phyloP scores from a whole-genome alignment of 495 filamentous ascomycete genomes.

The Acidiella bohemica region DNA sequence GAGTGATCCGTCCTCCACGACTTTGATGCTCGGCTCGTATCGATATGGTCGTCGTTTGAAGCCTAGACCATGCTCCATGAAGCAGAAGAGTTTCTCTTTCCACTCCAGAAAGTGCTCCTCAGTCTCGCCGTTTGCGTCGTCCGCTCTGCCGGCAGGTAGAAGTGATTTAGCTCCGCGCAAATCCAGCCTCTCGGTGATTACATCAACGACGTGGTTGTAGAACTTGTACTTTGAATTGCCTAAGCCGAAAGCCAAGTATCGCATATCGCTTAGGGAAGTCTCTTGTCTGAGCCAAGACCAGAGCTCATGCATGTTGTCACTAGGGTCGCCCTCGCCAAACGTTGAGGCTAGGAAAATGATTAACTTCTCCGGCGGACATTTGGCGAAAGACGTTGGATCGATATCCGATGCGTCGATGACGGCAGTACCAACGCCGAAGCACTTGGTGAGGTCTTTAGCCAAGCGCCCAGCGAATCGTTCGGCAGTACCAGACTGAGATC shows the following conservation, averaged over 20 bases:
- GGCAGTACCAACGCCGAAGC: conserved; percentile 34
- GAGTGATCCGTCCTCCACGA: conserved; percentile 31
- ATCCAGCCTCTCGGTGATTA: conserved; percentile 26
- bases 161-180: conserved; percentile 30
- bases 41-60: conserved; percentile 29
- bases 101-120: conserved; percentile 41
- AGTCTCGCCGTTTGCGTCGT: conserved; percentile 37
- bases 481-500: conserved; percentile 43
- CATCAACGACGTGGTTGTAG: conserved; percentile 36
- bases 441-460: conserved; percentile 32
- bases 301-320: conserved; percentile 38
- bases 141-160: conserved; percentile 31
- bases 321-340: conserved; percentile 43
- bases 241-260: conserved; percentile 36
- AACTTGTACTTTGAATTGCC: conserved; percentile 42
- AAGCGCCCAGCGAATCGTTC: conserved; percentile 38
- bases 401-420: conserved; percentile 39
- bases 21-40: conserved; percentile 32
- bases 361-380: conserved; percentile 31
- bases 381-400: conserved; percentile 32
- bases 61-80: conserved; percentile 29
- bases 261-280: conserved; percentile 26
- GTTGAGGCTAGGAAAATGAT: conserved; percentile 41
- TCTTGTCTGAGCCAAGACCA: conserved; percentile 24
- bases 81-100: conserved; percentile 33